A percentile compares a stretch with the other conserved stretches of the same genome.
Evolutionary conservation across 768 basidiomycete genomes (phyloP).

Genomic region (Collybiopsis luxurians): DNA sequence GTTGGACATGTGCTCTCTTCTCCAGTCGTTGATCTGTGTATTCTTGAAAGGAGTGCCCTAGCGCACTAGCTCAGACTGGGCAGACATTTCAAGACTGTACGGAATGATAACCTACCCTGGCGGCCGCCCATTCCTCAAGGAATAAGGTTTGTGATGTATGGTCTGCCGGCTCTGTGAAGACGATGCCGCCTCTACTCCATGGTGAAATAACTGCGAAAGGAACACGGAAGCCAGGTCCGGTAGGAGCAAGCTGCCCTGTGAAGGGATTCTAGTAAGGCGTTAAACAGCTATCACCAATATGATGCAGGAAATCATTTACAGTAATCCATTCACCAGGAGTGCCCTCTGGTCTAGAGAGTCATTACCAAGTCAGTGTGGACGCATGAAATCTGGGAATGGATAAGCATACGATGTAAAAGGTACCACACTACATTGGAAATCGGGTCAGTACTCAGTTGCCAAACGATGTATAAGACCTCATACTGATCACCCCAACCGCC

Average conservation of each 20-base stretch:
- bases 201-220: constrained; percentile 5
- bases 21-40: constrained; percentile 4
- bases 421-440: not conserved
- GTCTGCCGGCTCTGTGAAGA: not conserved
- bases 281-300: not conserved
- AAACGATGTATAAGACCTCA: not conserved
- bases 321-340: not conserved
- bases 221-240: constrained; percentile 1
- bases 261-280: not conserved
- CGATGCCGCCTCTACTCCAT: not conserved
- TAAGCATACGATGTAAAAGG: not conserved
- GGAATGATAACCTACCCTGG: not conserved
- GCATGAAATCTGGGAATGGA: not conserved
- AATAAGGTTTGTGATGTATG: constrained; percentile 1
- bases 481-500: constrained; percentile 6
- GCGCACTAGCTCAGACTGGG: not conserved
- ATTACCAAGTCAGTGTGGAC: not conserved
- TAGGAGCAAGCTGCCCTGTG: not conserved
- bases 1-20: constrained; percentile 8
- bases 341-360: not conserved
- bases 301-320: not conserved
- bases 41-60: not conserved
- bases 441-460: not conserved
- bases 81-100: too few relatives aligned
- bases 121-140: constrained; percentile 4